A percentile compares a stretch with the other conserved stretches of the same genome.
phyloP scores from a whole-genome alignment of 441 rosid species.

The Euphorbia corollata region DNA sequence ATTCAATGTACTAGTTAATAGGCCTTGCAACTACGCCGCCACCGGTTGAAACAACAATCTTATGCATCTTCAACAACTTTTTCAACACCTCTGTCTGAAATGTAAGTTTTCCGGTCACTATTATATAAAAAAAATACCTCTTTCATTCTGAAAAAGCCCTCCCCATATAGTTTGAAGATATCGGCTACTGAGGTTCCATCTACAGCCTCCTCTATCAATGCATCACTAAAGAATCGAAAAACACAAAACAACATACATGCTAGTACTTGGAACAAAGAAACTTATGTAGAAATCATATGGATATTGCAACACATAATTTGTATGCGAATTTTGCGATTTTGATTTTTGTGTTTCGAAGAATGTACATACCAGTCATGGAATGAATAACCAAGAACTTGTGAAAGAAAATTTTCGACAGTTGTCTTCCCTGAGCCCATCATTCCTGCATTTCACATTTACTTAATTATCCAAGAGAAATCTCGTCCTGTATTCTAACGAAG shows the following conservation, averaged over 20 bases:
- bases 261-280: slow-evolving; percentile 19
- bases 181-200: slow-evolving; percentile 68
- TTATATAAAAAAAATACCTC: too few relatives aligned
- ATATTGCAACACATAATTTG: too few relatives aligned
- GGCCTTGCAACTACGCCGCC: slow-evolving; percentile 78
- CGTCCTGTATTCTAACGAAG: slow-evolving; percentile 12
- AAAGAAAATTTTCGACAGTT: slow-evolving; percentile 65
- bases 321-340: too few relatives aligned
- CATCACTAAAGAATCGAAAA: slow-evolving; percentile 42
- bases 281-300: neutral
- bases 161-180: slow-evolving; percentile 74
- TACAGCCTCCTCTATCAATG: slow-evolving; percentile 51
- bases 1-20: slow-evolving; percentile 50
- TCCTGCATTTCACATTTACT: slow-evolving; percentile 37
- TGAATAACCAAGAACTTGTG: slow-evolving; percentile 53
- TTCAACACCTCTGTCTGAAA: slow-evolving; percentile 60
- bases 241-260: slow-evolving; percentile 10
- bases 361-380: slow-evolving; percentile 59
- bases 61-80: slow-evolving; percentile 44
- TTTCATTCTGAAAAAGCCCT: slow-evolving; percentile 64
- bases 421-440: slow-evolving; percentile 98
- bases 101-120: too few relatives aligned
- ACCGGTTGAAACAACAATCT: slow-evolving; percentile 80
- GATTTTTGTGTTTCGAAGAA: neutral
- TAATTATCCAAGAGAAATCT: slow-evolving; percentile 12